A percentile compares a stretch with the other conserved stretches of the same genome.
phyloP scores from a whole-genome alignment of 352 stramenopile species.

The Pythium guiyangense region DNA sequence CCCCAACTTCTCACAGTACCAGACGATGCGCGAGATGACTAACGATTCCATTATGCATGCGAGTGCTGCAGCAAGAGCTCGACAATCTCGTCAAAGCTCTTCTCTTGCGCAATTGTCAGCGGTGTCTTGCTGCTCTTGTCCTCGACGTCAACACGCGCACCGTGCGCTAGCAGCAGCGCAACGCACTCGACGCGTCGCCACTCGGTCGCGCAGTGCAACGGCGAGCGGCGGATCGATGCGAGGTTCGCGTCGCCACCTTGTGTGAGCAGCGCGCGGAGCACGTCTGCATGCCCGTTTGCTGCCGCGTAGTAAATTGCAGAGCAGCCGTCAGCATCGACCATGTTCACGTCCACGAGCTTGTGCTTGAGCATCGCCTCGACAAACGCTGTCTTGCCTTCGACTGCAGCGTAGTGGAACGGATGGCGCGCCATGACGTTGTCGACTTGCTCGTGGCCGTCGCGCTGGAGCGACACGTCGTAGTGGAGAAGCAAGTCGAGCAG shows the following conservation, averaged over 20 bases:
- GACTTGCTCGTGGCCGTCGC: conserved; percentile 33
- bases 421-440: conserved; percentile 80
- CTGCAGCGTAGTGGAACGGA: conserved; percentile 76
- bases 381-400: conserved; percentile 62
- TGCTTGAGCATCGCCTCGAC: conserved; percentile 43
- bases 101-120: conserved; percentile 26
- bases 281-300: conserved; percentile 51
- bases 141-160: conserved; percentile 16
- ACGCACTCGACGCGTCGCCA: conserved; percentile 69
- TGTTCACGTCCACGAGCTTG: conserved; percentile 59
- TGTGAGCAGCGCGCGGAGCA: conserved; percentile 44
- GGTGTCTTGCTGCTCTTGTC: conserved; percentile 52
- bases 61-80: too few relatives aligned
- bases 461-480: conserved; percentile 42
- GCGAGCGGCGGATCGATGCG: conserved; percentile 52
- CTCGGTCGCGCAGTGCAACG: conserved; percentile 70
- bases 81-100: conserved; percentile 13
- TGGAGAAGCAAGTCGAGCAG: conserved; percentile 57
- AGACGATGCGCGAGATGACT: too few relatives aligned
- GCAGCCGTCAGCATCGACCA: conserved; percentile 57
- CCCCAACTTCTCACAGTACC: too few relatives aligned
- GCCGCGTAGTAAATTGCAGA: conserved; percentile 74
- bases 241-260: conserved; percentile 48
- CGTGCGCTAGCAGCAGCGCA: conserved; percentile 38
- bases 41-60: too few relatives aligned